phyloP scores from a whole-genome alignment of 2,329 filamentous ascomycete genomes.

The Pseudogymnoascus sp. region DNA sequence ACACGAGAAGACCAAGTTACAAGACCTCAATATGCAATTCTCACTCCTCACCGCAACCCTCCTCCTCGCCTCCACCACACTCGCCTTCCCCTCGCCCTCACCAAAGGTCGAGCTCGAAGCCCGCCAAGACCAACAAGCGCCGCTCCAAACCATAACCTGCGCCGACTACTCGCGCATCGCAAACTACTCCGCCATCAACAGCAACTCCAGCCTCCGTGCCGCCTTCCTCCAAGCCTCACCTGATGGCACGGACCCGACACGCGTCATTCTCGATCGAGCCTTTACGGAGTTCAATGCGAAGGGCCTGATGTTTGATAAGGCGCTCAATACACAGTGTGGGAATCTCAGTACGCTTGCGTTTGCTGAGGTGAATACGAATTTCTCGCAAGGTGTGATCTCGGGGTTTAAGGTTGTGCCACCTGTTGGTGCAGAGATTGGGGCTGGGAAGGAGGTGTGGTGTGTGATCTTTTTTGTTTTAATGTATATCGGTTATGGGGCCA shows the following conservation, averaged over 20 bases:
- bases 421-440: background rate
- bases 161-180: constrained; percentile 38
- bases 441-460: background rate
- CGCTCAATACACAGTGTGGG: constrained; percentile 38
- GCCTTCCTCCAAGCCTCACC: constrained; percentile 38
- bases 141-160: constrained; percentile 24
- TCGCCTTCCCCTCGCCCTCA: background rate
- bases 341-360: constrained; percentile 40
- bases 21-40: constrained; percentile 9
- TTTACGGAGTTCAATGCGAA: constrained; percentile 26
- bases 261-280: constrained; percentile 37
- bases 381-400: constrained; percentile 35
- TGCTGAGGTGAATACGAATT: constrained; percentile 37
- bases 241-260: constrained; percentile 34
- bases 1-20: background rate
- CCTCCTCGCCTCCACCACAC: constrained; percentile 6
- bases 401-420: background rate
- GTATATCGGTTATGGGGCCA: background rate
- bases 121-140: background rate
- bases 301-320: constrained; percentile 33
- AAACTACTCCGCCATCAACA: constrained; percentile 40
- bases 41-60: background rate
- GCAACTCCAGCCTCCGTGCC: constrained; percentile 40
- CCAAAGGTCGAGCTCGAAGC: background rate
- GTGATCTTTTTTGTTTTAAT: background rate